A percentile compares a stretch with the other conserved stretches of the same genome.
phyloP scores from a whole-genome alignment of 2,329 filamentous ascomycete species.

The Penicillium griseofulvum region DNA sequence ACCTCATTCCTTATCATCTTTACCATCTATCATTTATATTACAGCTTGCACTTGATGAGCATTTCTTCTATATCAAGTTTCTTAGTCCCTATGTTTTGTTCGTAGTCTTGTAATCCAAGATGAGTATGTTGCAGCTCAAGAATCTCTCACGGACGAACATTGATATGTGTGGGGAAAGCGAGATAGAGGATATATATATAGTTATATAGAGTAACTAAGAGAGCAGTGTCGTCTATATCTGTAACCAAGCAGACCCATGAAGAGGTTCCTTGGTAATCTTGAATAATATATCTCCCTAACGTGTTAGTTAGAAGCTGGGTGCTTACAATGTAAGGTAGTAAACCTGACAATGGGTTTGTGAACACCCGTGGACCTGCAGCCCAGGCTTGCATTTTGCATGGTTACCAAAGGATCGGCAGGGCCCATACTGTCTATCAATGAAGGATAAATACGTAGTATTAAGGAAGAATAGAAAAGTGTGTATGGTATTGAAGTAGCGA shows the following conservation, averaged over 20 bases:
- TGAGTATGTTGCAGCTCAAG: too few relatives aligned
- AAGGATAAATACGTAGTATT: neutral
- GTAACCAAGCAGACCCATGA: too few relatives aligned
- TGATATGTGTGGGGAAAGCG: neutral
- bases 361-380: neutral
- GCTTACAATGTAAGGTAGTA: neutral
- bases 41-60: slow-evolving; percentile 3
- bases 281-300: neutral
- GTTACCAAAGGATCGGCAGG: neutral
- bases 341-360: neutral
- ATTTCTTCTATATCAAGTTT: neutral
- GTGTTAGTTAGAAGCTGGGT: neutral
- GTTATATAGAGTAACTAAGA: neutral
- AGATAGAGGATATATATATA: neutral
- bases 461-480: too few relatives aligned
- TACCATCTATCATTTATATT: slow-evolving; percentile 7
- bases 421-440: neutral
- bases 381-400: neutral
- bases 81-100: neutral
- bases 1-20: slow-evolving; percentile 8
- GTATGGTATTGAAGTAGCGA: too few relatives aligned
- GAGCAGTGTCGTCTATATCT: too few relatives aligned
- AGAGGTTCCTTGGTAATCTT: neutral
- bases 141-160: neutral
- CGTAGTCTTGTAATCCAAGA: neutral